Base-by-base conservation (phyloP, 352 stramenopile genomes). In the Phytophthora tubulina region DNA sequence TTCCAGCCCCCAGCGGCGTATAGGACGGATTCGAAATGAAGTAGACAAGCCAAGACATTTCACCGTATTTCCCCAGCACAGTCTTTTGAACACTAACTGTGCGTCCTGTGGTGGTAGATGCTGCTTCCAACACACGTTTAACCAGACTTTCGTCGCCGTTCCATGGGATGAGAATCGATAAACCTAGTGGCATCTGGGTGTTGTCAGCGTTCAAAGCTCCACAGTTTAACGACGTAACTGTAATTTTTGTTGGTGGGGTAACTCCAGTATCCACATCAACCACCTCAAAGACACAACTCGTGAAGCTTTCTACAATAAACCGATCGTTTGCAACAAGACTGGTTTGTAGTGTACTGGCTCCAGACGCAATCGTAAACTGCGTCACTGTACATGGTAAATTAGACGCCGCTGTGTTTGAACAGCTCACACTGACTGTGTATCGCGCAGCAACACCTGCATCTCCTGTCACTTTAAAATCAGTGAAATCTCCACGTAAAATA, bases 41-140 rank as follows among this genome's bases (percentile, higher is more conserved):
- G 7, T 80, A 95, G 3, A 99, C 79, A n/a, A 78, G 76, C 94
- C 95, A 99, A 56, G 98, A 93, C 51, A 98, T 92, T 41, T 95
- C 90, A 6, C 97, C 97, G 59, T 99, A 99, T 66, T 98, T 97
- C 54, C 96, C 96, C 32, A 97, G 85, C 31, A 99, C 92, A 35
- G 79, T 95, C 38, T 93, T 85, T 13, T 81, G 72, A 9, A 98
- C 95, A 35, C 85, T 85, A n/a, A 99, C 95, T 6, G 86, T 84
- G 46, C 92, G 86, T 30, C 77, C 82, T 21, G 31, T 13, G 14
- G 74, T 54, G 51, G 92, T 84, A 0, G 85, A 73, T 11, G 86
- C 77, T 4, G 85, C 79, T 72, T 93, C 81, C 6, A 96, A 63
- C 14, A 88, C 79, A 7, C 83, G 80, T 55, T 85, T 52, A 21